Evolutionary conservation across 768 basidiomycete genomes (phyloP).

Genomic region (Mycena chlorophos): DNA sequence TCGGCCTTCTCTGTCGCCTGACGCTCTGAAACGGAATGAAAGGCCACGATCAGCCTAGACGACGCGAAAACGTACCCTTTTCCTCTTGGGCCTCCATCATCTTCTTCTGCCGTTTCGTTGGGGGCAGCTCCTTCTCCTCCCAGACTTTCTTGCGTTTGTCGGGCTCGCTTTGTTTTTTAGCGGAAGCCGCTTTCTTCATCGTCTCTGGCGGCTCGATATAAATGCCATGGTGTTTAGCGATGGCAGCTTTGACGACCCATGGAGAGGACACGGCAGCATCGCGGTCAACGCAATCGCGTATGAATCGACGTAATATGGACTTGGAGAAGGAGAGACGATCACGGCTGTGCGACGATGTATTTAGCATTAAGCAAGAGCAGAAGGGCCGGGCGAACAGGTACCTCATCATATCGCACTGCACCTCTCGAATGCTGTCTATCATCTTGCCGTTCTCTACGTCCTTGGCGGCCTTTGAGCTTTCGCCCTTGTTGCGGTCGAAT

Average conservation of each 20-base stretch:
- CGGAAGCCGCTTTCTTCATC: constrained; percentile 74
- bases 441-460: constrained; percentile 55
- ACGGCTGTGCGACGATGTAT: constrained; percentile 53
- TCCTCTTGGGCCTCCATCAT: constrained; percentile 72
- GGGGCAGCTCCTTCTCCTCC: constrained; percentile 85
- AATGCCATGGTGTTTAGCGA: constrained; percentile 85
- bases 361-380: constrained; percentile 1
- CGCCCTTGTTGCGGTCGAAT: constrained; percentile 67
- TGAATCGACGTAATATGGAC: constrained; percentile 93
- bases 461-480: constrained; percentile 57
- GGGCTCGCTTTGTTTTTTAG: constrained; percentile 81
- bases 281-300: constrained; percentile 92
- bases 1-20: constrained; percentile 71
- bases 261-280: constrained; percentile 91
- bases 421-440: constrained; percentile 80
- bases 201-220: constrained; percentile 85
- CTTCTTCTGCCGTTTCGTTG: constrained; percentile 81
- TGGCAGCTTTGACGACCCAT: constrained; percentile 88
- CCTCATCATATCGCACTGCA: constrained; percentile 81
- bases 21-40: constrained; percentile 44
- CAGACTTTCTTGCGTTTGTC: constrained; percentile 91
- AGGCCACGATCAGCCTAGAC: background rate
- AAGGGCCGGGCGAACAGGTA: constrained; percentile 26
- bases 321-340: constrained; percentile 96
- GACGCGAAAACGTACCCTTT: constrained; percentile 49